A percentile compares a stretch with the other conserved stretches of the same genome.
phyloP scores from a whole-genome alignment of 2,329 filamentous ascomycete genomes.

The Metarhizium album region DNA sequence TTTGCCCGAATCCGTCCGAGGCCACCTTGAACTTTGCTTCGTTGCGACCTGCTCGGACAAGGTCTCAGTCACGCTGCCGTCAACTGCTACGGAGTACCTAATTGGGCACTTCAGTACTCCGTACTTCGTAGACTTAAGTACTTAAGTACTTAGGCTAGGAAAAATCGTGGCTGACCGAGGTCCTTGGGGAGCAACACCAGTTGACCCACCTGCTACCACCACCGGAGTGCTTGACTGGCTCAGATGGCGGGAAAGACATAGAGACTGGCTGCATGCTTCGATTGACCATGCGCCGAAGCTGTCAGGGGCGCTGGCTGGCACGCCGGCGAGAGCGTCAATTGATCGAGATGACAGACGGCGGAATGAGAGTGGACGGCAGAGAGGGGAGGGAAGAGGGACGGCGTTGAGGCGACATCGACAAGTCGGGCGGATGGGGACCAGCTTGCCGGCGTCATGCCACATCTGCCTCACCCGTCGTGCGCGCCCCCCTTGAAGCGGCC shows the following conservation, averaged over 20 bases:
- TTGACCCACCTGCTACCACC: no score
- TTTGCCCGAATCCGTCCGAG: neutral
- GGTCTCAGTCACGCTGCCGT: constrained; percentile 1
- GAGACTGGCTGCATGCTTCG: neutral
- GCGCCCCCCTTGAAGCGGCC: neutral
- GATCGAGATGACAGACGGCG: neutral
- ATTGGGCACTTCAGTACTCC: neutral
- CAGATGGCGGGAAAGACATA: neutral
- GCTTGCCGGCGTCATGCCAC: neutral
- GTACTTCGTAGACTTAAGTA: no score
- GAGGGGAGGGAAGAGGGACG: neutral
- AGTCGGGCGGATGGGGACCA: no score
- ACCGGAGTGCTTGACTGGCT: no score
- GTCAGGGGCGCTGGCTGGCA: no score
- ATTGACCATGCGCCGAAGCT: no score
- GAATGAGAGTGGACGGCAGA: neutral
- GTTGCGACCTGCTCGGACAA: neutral
- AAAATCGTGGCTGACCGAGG: no score
- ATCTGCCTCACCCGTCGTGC: neutral
- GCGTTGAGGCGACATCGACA: neutral
- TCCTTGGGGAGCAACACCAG: no score
- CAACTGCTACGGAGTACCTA: neutral
- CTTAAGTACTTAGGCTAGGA: no score
- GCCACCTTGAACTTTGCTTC: neutral
- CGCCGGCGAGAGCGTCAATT: no score